These are phyloP conservation scores for Blepharisma japonicum DNA, from an alignment of 73 alveolate genomes.

Conservation along the genomic window DNA sequence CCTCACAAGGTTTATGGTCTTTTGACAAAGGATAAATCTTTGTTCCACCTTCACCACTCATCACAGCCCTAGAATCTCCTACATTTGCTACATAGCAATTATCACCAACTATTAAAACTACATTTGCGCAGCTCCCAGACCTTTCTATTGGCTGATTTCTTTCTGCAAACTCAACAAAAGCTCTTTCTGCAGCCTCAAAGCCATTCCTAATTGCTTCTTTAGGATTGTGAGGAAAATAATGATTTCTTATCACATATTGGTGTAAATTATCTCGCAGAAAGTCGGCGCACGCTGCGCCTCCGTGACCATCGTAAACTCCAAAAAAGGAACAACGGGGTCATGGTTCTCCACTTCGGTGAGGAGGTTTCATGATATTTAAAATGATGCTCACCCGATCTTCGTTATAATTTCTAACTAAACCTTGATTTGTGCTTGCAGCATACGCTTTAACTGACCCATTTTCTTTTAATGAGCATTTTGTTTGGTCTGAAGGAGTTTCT, in stretches of 20 bases:
- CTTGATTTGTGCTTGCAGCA: constrained; percentile 88
- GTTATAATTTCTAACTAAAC: constrained; percentile 83
- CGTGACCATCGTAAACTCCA: constrained; percentile 98
- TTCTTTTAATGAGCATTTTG: constrained; percentile 59
- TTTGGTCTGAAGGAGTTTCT: constrained; percentile 37
- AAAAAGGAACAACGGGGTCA: constrained; percentile 97
- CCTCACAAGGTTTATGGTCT: constrained; percentile 91
- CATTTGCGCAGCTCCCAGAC: constrained; percentile 90
- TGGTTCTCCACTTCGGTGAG: constrained; percentile 57
- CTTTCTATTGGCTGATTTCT: constrained; percentile 57
- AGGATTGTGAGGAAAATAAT: constrained; percentile 85
- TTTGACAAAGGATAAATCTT: constrained; percentile 64
- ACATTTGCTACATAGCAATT: constrained; percentile 86
- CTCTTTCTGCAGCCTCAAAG: constrained; percentile 85
- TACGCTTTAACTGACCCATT: constrained; percentile 87
- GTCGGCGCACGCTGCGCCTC: constrained; percentile 98
- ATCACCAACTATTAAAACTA: constrained; percentile 69
- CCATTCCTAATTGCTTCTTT: constrained; percentile 88
- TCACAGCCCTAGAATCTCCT: constrained; percentile 94
- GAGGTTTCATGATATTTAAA: constrained; percentile 75
- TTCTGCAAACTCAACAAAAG: constrained; percentile 70
- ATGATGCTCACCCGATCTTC: constrained; percentile 94
- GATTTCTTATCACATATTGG: constrained; percentile 56
- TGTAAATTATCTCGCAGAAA: constrained; percentile 80
- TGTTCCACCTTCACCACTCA: constrained; percentile 66